Conservation (phyloP, 345 rosid genomes). For the Linum usitatissimum region DNA sequence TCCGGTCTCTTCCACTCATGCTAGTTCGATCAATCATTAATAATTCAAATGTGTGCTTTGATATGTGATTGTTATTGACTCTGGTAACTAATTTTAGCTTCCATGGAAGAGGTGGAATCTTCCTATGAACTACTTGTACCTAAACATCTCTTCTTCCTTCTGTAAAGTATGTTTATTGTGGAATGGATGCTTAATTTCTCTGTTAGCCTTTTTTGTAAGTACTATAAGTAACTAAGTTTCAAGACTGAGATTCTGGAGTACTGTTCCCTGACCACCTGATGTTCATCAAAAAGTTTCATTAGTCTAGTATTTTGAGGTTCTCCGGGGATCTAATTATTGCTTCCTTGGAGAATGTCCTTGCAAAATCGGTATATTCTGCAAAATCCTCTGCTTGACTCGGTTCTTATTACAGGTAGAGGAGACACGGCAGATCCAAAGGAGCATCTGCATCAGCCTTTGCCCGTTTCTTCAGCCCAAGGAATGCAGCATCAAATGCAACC, state of each 20-base stretch:
- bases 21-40: background rate
- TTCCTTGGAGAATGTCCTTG: background rate
- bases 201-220: background rate
- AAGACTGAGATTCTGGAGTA: background rate
- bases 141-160: background rate
- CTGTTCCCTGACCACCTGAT: background rate
- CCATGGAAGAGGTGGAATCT: background rate
- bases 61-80: background rate
- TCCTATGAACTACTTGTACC: background rate
- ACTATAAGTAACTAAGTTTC: background rate
- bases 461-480: conserved; percentile 36
- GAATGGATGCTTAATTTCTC: background rate
- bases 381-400: conserved; percentile 19
- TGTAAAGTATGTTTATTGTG: too few species aligned
- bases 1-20: background rate
- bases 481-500: conserved; percentile 34
- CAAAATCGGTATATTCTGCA: too few species aligned
- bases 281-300: background rate
- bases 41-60: background rate
- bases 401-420: conserved; percentile 35
- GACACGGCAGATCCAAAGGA: conserved; percentile 25
- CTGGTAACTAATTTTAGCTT: background rate
- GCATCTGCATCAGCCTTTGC: conserved; percentile 25
- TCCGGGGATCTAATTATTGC: background rate
- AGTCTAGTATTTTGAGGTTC: background rate